These are phyloP conservation scores for Pythium dissotocum DNA, from an alignment of 352 stramenopile genomes.

Conservation along the genomic window DNA sequence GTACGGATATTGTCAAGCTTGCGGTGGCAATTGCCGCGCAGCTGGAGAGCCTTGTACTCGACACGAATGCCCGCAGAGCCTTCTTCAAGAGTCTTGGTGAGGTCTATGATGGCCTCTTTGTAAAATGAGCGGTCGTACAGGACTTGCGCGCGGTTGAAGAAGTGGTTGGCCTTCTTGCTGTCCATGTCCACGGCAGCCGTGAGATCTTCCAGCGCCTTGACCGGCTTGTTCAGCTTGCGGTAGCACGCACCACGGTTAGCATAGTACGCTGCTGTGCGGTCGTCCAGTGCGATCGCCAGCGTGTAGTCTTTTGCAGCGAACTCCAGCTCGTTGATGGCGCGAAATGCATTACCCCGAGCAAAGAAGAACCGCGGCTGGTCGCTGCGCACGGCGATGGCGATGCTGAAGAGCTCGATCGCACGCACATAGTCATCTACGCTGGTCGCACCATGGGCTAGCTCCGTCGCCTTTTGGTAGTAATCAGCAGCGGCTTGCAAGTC, in stretches of 20 bases:
- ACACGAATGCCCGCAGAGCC: slow-evolving; percentile 51
- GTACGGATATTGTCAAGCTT: slow-evolving; percentile 51
- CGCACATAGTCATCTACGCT: slow-evolving; percentile 63
- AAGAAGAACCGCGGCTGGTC: slow-evolving; percentile 79
- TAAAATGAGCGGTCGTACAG: slow-evolving; percentile 67
- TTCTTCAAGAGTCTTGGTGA: slow-evolving; percentile 75
- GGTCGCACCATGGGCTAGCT: slow-evolving; percentile 57
- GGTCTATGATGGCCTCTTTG: slow-evolving; percentile 69
- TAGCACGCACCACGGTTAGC: slow-evolving; percentile 71
- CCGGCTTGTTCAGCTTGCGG: slow-evolving; percentile 65
- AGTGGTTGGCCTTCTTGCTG: slow-evolving; percentile 66
- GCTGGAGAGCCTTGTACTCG: slow-evolving; percentile 71
- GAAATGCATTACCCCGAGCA: slow-evolving; percentile 70
- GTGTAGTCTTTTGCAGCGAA: slow-evolving; percentile 61
- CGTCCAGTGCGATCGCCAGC: slow-evolving; percentile 58
- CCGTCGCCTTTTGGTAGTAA: slow-evolving; percentile 75
- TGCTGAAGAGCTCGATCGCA: slow-evolving; percentile 73
- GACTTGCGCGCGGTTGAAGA: slow-evolving; percentile 75
- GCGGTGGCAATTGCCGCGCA: slow-evolving; percentile 64
- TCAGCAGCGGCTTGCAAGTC: slow-evolving; percentile 76
- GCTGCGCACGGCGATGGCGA: slow-evolving; percentile 70
- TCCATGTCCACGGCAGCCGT: slow-evolving; percentile 74
- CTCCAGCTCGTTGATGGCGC: slow-evolving; percentile 69
- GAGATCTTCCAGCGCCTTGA: slow-evolving; percentile 66
- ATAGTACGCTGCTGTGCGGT: slow-evolving; percentile 69